These are phyloP conservation scores for Laburnicola sp. DNA, from an alignment of 2,329 filamentous ascomycete species.

Conservation along the genomic window DNA sequence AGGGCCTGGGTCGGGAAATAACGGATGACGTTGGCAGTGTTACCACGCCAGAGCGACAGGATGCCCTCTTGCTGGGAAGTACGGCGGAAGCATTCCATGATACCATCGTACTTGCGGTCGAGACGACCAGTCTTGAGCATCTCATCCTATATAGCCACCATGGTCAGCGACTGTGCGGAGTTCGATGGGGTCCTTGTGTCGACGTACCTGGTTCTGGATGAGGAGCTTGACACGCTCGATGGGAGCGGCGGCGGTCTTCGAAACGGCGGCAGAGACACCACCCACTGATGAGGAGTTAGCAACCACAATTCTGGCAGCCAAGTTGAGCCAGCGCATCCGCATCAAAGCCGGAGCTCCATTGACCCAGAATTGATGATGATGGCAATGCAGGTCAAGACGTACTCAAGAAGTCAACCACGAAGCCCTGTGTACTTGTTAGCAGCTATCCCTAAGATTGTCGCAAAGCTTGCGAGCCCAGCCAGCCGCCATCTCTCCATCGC, in stretches of 20 bases:
- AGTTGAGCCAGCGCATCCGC: conserved; percentile 10
- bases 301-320: conserved; percentile 15
- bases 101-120: conserved; percentile 93
- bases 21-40: conserved; percentile 99
- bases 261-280: conserved; percentile 99
- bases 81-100: conserved; percentile 91
- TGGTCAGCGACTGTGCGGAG: conserved; percentile 23
- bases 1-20: conserved; percentile 99
- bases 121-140: conserved; percentile 99
- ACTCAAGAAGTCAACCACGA: conserved; percentile 99
- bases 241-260: conserved; percentile 99
- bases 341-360: conserved; percentile 29
- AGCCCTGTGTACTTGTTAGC: conserved; percentile 64
- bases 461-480: conserved; percentile 20
- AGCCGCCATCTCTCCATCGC: conserved; percentile 22
- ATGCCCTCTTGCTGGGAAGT: conserved; percentile 90
- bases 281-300: conserved; percentile 72
- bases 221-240: conserved; percentile 99
- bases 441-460: conserved; percentile 22
- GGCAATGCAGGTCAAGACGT: conserved; percentile 56
- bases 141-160: conserved; percentile 74
- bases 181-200: conserved; percentile 7
- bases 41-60: conserved; percentile 96
- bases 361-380: conserved; percentile 23
- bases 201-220: conserved; percentile 98